These are phyloP conservation scores for Gnaphalium uliginosum DNA, from an alignment of 129 eudicot genomes.

Conservation along the genomic window DNA sequence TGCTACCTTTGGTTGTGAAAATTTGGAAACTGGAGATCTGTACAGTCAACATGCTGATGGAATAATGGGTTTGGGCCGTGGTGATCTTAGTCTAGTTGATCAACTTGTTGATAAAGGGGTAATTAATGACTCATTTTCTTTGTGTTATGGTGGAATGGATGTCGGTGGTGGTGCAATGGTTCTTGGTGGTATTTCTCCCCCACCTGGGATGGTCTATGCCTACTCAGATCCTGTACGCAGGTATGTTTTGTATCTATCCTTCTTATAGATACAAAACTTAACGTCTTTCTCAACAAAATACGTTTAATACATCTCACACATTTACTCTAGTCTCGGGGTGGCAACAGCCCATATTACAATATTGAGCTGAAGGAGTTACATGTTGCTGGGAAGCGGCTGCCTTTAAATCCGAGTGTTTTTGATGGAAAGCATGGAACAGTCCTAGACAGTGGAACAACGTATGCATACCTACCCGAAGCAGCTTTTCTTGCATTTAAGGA, in stretches of 20 bases:
- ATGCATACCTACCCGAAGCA: conserved; percentile 87
- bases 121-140: conserved; percentile 81
- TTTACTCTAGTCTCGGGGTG: conserved; percentile 99
- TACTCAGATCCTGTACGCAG: conserved; percentile 87
- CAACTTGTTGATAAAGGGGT: conserved; percentile 93
- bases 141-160: conserved; percentile 99
- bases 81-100: conserved; percentile 87
- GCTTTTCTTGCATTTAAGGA: conserved; percentile 77
- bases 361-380: conserved; percentile 86
- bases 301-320: conserved; percentile 89
- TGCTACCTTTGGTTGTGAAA: conserved; percentile 93
- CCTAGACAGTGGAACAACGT: conserved; percentile 89
- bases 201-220: conserved; percentile 64
- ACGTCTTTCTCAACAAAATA: conserved; percentile 48
- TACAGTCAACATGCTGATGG: conserved; percentile 98
- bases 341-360: conserved; percentile 99
- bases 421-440: conserved; percentile 88
- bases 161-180: conserved; percentile 98
- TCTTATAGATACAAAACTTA: conserved; percentile 35
- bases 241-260: conserved; percentile 53
- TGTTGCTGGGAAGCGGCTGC: conserved; percentile 85
- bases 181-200: conserved; percentile 86
- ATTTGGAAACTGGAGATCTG: conserved; percentile 84
- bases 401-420: conserved; percentile 61
- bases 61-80: conserved; percentile 97